Evolutionary conservation across 208 protist genomes (phyloP).

Genomic region (Leishmania braziliensis): DNA sequence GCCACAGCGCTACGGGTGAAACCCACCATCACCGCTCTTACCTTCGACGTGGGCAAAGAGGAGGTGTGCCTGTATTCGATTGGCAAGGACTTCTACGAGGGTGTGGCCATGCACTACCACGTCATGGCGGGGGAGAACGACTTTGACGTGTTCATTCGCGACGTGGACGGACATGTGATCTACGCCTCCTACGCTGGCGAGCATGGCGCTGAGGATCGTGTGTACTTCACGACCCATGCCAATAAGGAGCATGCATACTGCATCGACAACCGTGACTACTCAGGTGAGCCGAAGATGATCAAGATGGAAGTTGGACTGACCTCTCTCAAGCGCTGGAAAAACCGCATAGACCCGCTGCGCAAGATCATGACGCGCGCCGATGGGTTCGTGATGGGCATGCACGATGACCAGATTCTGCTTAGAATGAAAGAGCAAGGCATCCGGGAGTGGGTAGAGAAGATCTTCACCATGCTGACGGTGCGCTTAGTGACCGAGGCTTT

Average conservation of each 20-base stretch:
- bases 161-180: constrained; percentile 55
- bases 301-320: constrained; percentile 74
- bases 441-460: constrained; percentile 64
- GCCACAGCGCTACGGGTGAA: constrained; percentile 47
- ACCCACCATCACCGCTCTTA: constrained; percentile 51
- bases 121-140: constrained; percentile 65
- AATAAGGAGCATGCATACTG: constrained; percentile 76
- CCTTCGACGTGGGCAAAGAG: constrained; percentile 68
- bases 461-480: constrained; percentile 52
- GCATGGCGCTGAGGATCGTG: constrained; percentile 64
- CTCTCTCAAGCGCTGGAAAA: constrained; percentile 80
- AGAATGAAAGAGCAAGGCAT: constrained; percentile 65
- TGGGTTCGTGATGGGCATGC: constrained; percentile 71
- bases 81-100: constrained; percentile 61
- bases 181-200: constrained; percentile 82
- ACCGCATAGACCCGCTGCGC: constrained; percentile 72
- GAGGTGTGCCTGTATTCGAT: constrained; percentile 77
- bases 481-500: constrained; percentile 62
- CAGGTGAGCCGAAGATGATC: constrained; percentile 51
- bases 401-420: constrained; percentile 82
- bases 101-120: constrained; percentile 74
- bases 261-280: constrained; percentile 76
- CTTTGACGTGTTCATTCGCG: constrained; percentile 76
- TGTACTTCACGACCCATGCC: constrained; percentile 79
- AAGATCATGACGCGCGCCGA: constrained; percentile 69